These are phyloP conservation scores for Epicoccum nigrum DNA, from an alignment of 2,329 filamentous ascomycete species.

Conservation along the genomic window DNA sequence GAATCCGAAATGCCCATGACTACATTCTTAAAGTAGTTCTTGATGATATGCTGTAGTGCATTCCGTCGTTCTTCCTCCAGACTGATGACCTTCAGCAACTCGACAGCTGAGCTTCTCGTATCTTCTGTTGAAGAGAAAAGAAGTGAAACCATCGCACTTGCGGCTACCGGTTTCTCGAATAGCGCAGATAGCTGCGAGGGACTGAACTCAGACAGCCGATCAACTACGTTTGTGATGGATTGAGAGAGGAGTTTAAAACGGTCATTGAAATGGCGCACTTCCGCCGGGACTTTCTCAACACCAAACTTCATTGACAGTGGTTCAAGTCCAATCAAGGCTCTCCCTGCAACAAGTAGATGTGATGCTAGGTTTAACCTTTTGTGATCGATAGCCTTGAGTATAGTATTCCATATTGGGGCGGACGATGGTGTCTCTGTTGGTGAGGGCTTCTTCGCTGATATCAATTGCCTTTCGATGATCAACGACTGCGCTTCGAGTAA, in stretches of 20 bases:
- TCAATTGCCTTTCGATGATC: constrained; percentile 69
- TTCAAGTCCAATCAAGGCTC: constrained; percentile 76
- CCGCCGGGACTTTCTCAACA: constrained; percentile 54
- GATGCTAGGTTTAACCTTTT: constrained; percentile 75
- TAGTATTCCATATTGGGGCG: constrained; percentile 77
- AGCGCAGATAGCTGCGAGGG: constrained; percentile 71
- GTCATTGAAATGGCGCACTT: constrained; percentile 76
- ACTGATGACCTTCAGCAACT: constrained; percentile 82
- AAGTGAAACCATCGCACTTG: constrained; percentile 76
- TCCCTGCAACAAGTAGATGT: constrained; percentile 72
- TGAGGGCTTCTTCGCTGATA: constrained; percentile 66
- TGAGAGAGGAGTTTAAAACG: constrained; percentile 68
- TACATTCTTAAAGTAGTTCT: constrained; percentile 61
- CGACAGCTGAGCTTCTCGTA: constrained; percentile 79
- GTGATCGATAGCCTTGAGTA: constrained; percentile 70
- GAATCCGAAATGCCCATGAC: constrained; percentile 63
- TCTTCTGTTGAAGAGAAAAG: constrained; percentile 81
- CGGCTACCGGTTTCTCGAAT: constrained; percentile 70
- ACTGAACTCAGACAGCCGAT: constrained; percentile 78
- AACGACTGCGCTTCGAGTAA: constrained; percentile 74
- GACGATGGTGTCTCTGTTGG: constrained; percentile 72
- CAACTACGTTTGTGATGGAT: constrained; percentile 74
- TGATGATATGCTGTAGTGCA: constrained; percentile 66
- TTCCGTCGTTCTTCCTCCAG: constrained; percentile 68
- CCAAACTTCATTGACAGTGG: constrained; percentile 60